phyloP scores from a whole-genome alignment of 208 protist genomes.

The Lotmaria passim region DNA sequence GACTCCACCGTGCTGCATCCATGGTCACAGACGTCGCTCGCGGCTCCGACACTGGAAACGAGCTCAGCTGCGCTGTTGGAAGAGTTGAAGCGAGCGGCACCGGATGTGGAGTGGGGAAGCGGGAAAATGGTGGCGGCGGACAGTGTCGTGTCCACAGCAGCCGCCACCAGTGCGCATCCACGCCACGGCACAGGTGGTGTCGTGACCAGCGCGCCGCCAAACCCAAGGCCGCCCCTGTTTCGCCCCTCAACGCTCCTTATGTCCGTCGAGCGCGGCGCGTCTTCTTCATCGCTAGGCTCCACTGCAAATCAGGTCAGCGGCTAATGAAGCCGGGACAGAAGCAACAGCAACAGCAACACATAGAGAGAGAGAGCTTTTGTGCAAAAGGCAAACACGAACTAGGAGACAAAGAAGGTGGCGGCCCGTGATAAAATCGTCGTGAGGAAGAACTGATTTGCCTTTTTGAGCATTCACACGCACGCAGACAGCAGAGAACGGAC shows the following conservation, averaged over 20 bases:
- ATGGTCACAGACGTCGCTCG: conserved; percentile 23
- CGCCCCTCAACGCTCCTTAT: conserved; percentile 47
- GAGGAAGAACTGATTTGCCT: too few species aligned
- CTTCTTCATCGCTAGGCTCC: conserved; percentile 12
- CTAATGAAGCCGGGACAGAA: background rate
- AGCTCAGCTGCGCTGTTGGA: conserved; percentile 7
- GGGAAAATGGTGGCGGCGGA: background rate
- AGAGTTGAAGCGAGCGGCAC: conserved; percentile 1
- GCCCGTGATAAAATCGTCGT: too few species aligned
- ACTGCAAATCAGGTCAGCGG: background rate
- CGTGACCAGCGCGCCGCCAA: conserved; percentile 3
- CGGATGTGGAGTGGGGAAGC: background rate
- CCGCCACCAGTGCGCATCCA: too few species aligned
- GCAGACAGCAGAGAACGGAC: too few species aligned
- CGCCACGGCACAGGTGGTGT: background rate
- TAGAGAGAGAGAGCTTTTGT: too few species aligned
- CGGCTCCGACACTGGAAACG: conserved; percentile 21
- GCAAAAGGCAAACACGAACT: background rate
- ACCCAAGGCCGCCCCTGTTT: conserved; percentile 22
- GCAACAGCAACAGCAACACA: background rate
- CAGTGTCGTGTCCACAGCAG: too few species aligned
- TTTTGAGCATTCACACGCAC: background rate
- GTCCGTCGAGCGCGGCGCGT: conserved; percentile 33
- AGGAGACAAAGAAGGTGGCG: background rate
- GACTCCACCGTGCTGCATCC: conserved; percentile 4